Base-by-base conservation (phyloP, 768 basidiomycete genomes). In the Termitomyces sp. region DNA sequence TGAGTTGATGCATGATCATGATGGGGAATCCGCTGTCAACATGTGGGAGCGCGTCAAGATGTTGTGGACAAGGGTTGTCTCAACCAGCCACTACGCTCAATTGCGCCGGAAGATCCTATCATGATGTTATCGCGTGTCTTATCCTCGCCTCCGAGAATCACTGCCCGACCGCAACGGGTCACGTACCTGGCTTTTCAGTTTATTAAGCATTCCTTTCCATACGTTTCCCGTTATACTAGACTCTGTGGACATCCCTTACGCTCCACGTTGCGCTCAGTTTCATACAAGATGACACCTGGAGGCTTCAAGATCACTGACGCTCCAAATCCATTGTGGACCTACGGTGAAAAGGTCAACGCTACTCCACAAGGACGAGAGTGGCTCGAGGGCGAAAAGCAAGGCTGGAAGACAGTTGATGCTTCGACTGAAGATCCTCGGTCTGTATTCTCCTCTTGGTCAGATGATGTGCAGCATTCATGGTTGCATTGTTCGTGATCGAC, bases 371-470 rank as follows among this genome's bases (percentile, higher is more conserved):
- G 76, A n/a, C 58, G 60, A 55, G 67, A 67, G 43, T 77, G 80
- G 69, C 64, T 74, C 53, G 78, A 80, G 53, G 73, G 73, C 16
- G 75, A 76, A 49, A 71, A 73, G 44, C 57, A 63, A 53, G 68
- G 81, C 45, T 69, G 75, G 74, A 71, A 68, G 50, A 68, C 65
- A 3, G 50, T 76, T 7, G 71, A 77, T 62, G 56, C 68, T 3
- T 54, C 70, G 7, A 63, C 65, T 42, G 68, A 68, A 50, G 71
- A 75, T 49, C 63, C 70, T 20, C 63, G 64, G 76, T 73, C 33
- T 22, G 67, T 54, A 11, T 27, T 6, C 35, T 23, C 20, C 9
- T 16, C 39, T 7, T 23, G 38, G 15, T n/a, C 7, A 35, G 44
- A 40, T 31, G 11, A 22, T 2, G 15, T 25, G 2, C 31, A 29